Percentiles rank a stretch among this genome's conserved stretches.
These are phyloP conservation scores for Claviceps monticola DNA, from an alignment of 2,329 filamentous ascomycete species.

Conservation along the genomic window DNA sequence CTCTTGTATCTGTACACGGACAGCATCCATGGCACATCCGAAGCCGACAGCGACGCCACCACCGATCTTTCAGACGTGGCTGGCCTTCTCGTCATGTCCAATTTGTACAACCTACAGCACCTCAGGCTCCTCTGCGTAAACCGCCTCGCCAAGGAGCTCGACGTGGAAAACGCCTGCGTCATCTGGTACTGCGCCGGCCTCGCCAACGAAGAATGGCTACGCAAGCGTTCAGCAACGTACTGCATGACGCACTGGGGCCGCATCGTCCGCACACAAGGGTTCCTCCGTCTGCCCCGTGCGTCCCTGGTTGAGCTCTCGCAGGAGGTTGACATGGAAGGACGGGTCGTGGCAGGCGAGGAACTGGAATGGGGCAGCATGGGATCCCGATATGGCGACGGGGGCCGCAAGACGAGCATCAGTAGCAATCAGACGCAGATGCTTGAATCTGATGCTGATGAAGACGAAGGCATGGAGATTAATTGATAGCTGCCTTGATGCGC, in stretches of 20 bases:
- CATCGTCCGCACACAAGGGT: slow-evolving; percentile 78
- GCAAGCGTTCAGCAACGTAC: slow-evolving; percentile 73
- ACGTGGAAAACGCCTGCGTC: slow-evolving; percentile 86
- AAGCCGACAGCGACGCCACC: slow-evolving; percentile 55
- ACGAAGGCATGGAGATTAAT: slow-evolving; percentile 48
- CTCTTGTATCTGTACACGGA: slow-evolving; percentile 96
- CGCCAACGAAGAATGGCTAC: slow-evolving; percentile 86
- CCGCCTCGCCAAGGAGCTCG: slow-evolving; percentile 75
- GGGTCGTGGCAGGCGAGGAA: slow-evolving; percentile 79
- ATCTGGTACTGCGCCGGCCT: slow-evolving; percentile 91
- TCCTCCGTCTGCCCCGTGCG: slow-evolving; percentile 62
- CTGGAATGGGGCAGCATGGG: slow-evolving; percentile 42
- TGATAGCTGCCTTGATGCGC: slow-evolving; percentile 10
- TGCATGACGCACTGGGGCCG: slow-evolving; percentile 92
- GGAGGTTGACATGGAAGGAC: slow-evolving; percentile 85
- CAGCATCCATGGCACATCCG: slow-evolving; percentile 50
- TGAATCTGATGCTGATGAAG: slow-evolving; percentile 45
- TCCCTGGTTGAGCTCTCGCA: slow-evolving; percentile 85
- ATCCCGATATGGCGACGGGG: slow-evolving; percentile 29
- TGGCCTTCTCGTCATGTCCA: slow-evolving; percentile 90
- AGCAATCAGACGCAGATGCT: slow-evolving; percentile 44
- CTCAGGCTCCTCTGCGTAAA: slow-evolving; percentile 85
- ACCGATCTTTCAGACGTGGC: slow-evolving; percentile 73
- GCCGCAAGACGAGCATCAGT: slow-evolving; percentile 45
- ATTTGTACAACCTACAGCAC: slow-evolving; percentile 94